Conservation (phyloP, 2,329 filamentous ascomycete species). For the Hypoxylon sp. region DNA sequence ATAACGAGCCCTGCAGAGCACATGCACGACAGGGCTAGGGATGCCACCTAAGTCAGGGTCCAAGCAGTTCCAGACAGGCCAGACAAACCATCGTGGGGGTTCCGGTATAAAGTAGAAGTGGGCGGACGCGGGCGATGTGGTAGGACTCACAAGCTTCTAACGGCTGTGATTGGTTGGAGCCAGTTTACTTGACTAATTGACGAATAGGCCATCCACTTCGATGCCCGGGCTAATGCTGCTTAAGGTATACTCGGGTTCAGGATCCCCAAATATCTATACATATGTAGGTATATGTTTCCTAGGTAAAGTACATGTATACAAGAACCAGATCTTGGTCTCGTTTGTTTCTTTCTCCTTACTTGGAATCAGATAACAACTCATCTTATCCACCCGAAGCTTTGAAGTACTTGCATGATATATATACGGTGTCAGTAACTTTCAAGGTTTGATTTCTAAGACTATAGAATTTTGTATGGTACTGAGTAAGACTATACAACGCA, state of each 20-base stretch:
- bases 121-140: conserved; percentile 24
- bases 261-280: conserved; percentile 27
- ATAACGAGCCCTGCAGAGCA: conserved; percentile 16
- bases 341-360: conserved; percentile 1
- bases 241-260: conserved; percentile 30
- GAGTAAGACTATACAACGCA: conserved; percentile 29
- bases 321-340: neutral
- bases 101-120: conserved; percentile 19
- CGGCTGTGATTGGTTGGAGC: conserved; percentile 24
- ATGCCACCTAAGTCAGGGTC: conserved; percentile 34
- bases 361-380: conserved; percentile 31
- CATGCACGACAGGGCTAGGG: conserved; percentile 20
- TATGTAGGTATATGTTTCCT: conserved; percentile 1
- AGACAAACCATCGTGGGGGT: conserved; percentile 29
- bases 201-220: conserved; percentile 33
- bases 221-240: conserved; percentile 25
- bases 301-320: conserved; percentile 6
- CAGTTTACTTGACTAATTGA: conserved; percentile 38
- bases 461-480: conserved; percentile 14
- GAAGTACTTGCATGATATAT: neutral
- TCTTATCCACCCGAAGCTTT: conserved; percentile 18
- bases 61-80: conserved; percentile 30
- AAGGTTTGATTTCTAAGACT: conserved; percentile 6
- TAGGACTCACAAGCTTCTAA: neutral
- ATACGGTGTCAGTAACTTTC: neutral